Evolutionary conservation across 352 stramenopile genomes (phyloP).

Genomic region (Aphanomyces cochlioides): DNA sequence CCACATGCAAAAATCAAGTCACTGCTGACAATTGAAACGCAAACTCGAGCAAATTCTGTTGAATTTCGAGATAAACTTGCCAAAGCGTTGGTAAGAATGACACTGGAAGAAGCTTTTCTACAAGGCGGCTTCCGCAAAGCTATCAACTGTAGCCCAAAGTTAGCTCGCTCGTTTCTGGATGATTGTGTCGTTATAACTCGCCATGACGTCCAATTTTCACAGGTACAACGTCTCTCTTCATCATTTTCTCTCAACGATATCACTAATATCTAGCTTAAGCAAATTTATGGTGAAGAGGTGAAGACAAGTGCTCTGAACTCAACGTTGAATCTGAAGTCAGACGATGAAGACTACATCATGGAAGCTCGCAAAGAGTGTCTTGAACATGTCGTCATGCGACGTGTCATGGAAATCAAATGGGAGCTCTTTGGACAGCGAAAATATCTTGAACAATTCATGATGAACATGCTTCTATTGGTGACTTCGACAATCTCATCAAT

Average conservation of each 20-base stretch:
- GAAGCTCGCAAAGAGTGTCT: slow-evolving; percentile 4
- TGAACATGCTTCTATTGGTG: not conserved
- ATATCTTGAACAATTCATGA: not conserved
- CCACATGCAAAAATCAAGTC: too few relatives aligned
- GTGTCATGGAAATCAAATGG: slow-evolving; percentile 21
- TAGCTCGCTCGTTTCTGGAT: slow-evolving; percentile 13
- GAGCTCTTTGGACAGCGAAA: not conserved
- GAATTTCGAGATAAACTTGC: slow-evolving; percentile 14
- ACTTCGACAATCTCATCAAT: not conserved
- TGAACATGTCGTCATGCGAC: slow-evolving; percentile 5
- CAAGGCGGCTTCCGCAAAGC: slow-evolving; percentile 10
- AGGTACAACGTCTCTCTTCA: not conserved
- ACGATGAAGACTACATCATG: not conserved
- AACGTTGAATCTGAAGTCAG: not conserved
- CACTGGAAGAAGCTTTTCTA: slow-evolving; percentile 8
- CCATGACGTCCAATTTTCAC: not conserved
- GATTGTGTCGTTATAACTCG: slow-evolving; percentile 14
- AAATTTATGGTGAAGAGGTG: not conserved
- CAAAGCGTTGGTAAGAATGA: not conserved
- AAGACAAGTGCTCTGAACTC: not conserved
- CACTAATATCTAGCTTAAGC: not conserved
- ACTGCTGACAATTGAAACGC: not conserved
- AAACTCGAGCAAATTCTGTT: not conserved
- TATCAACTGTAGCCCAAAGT: not conserved
- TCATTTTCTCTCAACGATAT: too few relatives aligned